phyloP scores from a whole-genome alignment of 1,284 basidiomycete species.

The Melampsora americana region DNA sequence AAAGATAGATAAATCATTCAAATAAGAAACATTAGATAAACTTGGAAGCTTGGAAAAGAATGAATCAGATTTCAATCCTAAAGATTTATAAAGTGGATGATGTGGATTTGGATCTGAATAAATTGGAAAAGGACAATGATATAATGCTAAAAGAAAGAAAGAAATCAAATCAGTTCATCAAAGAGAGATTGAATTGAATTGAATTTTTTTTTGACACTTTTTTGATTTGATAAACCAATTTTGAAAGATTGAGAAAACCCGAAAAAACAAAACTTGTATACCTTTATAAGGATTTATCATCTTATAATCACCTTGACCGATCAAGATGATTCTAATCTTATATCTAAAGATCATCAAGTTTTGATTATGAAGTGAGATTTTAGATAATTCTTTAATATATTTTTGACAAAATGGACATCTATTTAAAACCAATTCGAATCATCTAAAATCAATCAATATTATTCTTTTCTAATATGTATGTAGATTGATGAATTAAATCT shows the following conservation, averaged over 20 bases:
- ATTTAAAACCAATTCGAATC: background rate
- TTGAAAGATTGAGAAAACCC: too few species aligned
- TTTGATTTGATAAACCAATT: too few species aligned
- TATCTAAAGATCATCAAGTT: slow-evolving; percentile 24
- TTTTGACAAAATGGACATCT: slow-evolving; percentile 2
- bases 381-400: background rate
- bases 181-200: background rate
- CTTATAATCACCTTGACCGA: slow-evolving; percentile 25
- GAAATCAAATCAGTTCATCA: background rate
- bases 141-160: slow-evolving; percentile 2
- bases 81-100: background rate
- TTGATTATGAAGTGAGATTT: background rate
- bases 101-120: slow-evolving; percentile 11
- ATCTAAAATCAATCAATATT: slow-evolving; percentile 25
- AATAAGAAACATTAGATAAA: background rate
- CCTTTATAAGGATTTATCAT: slow-evolving; percentile 25
- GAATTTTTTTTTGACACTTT: too few species aligned
- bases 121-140: slow-evolving; percentile 35
- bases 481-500: too few species aligned
- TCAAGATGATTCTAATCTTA: slow-evolving; percentile 23
- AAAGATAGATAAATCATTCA: background rate
- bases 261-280: background rate
- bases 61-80: background rate
- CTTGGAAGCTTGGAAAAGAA: too few species aligned
- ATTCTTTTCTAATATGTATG: too few species aligned